A percentile compares a stretch with the other conserved stretches of the same genome.
These are phyloP conservation scores for Arabidopsis arenosa DNA, from an alignment of 345 rosid genomes.

Conservation along the genomic window DNA sequence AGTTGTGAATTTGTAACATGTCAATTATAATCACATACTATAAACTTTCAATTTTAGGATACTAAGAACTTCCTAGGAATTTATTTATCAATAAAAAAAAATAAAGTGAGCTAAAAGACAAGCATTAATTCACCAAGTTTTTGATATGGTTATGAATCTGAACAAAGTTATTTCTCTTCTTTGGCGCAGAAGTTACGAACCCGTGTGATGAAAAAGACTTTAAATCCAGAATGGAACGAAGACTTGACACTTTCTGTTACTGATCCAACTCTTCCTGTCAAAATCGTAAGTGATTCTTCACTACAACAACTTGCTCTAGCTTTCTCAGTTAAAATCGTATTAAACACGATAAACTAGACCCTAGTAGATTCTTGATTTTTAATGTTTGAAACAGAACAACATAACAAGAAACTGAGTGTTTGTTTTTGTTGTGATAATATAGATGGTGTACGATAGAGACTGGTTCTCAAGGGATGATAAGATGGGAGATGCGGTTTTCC, in stretches of 20 bases:
- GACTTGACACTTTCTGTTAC: slow-evolving; percentile 72
- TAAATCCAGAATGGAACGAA: slow-evolving; percentile 90
- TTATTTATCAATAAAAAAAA: background rate
- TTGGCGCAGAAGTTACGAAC: slow-evolving; percentile 71
- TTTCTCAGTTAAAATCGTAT: background rate
- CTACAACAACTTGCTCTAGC: background rate
- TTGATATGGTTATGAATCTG: background rate
- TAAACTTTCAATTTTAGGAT: background rate
- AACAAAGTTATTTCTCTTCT: background rate
- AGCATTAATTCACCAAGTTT: background rate
- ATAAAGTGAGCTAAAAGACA: no score
- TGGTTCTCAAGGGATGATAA: slow-evolving; percentile 71
- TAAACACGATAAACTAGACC: background rate
- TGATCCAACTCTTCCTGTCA: slow-evolving; percentile 66
- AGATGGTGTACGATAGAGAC: slow-evolving; percentile 78
- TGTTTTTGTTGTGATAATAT: slow-evolving; percentile 13
- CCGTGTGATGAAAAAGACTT: slow-evolving; percentile 62
- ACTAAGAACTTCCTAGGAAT: background rate
- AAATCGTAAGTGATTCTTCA: slow-evolving; percentile 56
- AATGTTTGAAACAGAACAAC: background rate
- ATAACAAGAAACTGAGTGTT: background rate
- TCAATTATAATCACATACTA: background rate
- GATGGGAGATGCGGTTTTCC: slow-evolving; percentile 85
- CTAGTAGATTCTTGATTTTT: background rate
- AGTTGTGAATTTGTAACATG: background rate